Evolutionary conservation across 192 early-diverging fungal species (phyloP).

Genomic region (Coemansia interrupta): DNA sequence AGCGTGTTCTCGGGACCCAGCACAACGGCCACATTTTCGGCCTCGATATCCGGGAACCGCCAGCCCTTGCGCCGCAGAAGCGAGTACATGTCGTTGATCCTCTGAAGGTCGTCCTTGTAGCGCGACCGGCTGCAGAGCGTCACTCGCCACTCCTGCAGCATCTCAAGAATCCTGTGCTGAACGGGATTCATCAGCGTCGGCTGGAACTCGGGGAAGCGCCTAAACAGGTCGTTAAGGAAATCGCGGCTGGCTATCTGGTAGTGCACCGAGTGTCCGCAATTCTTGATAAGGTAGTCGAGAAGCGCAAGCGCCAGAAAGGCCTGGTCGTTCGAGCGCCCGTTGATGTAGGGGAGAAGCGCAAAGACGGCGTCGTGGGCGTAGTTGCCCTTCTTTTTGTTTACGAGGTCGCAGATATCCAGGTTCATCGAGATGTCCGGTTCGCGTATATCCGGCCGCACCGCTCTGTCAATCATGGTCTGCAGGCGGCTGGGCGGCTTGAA

Average conservation of each 20-base stretch:
- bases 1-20: constrained; percentile 56
- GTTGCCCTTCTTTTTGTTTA: constrained; percentile 85
- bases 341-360: constrained; percentile 42
- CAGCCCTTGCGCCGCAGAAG: constrained; percentile 83
- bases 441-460: constrained; percentile 64
- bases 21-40: constrained; percentile 36
- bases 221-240: constrained; percentile 93
- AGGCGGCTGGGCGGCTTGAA: constrained; percentile 48
- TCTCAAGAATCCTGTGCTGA: constrained; percentile 80
- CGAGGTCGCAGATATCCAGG: constrained; percentile 92
- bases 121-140: constrained; percentile 83
- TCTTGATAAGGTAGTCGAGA: constrained; percentile 96
- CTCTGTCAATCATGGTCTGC: constrained; percentile 65
- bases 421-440: constrained; percentile 84
- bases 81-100: constrained; percentile 95
- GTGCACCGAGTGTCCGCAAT: constrained; percentile 98
- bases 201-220: constrained; percentile 89
- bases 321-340: constrained; percentile 46
- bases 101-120: constrained; percentile 87
- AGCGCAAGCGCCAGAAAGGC: constrained; percentile 59
- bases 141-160: constrained; percentile 93
- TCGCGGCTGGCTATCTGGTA: constrained; percentile 93
- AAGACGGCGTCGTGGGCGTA: constrained; percentile 56
- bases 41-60: constrained; percentile 46
- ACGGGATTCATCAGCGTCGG: constrained; percentile 63